Conservation (phyloP, 1,139 yeast genomes). For the Lodderomyces elongisporus region DNA sequence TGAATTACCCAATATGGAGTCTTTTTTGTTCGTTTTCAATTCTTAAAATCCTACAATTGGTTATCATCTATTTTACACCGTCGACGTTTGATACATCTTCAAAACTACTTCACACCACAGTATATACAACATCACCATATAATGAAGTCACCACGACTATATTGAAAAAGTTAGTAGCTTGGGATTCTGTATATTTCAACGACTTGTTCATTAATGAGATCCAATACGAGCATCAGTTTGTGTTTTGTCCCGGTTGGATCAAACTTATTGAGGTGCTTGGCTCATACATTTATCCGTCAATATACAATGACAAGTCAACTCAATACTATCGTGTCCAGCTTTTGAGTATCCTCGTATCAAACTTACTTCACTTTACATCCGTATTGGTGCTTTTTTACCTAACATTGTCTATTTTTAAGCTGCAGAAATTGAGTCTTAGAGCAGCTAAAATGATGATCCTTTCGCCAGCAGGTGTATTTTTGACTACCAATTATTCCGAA, state of each 20-base stretch:
- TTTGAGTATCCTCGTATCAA: conserved; percentile 44
- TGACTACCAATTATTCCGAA: conserved; percentile 75
- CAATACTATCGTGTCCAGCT: conserved; percentile 40
- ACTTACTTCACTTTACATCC: conserved; percentile 48
- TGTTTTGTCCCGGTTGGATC: conserved; percentile 81
- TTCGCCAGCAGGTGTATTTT: conserved; percentile 79
- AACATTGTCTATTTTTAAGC: conserved; percentile 23
- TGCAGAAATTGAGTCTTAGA: conserved; percentile 23
- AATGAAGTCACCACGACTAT: conserved; percentile 14
- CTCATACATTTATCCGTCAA: conserved; percentile 2
- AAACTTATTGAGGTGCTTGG: conserved; percentile 32
- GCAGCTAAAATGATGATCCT: conserved; percentile 49
- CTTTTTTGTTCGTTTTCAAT: conserved; percentile 19
- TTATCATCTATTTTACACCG: conserved; percentile 31
- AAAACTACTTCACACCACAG: conserved; percentile 40
- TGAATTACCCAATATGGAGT: conserved; percentile 6
- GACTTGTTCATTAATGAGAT: conserved; percentile 49
- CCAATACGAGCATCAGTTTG: conserved; percentile 81
- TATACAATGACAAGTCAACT: too few species aligned
- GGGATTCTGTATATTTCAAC: conserved; percentile 84
- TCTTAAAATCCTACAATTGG: conserved; percentile 26
- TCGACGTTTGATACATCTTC: conserved; percentile 39
- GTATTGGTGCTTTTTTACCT: conserved; percentile 47
- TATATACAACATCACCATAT: conserved; percentile 33
- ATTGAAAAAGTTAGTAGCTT: conserved; percentile 53